Evolutionary conservation across 257 asterid genomes (phyloP), one percentile per base, ranked within the genome.

Genomic region (Verbena officinalis): DNA sequence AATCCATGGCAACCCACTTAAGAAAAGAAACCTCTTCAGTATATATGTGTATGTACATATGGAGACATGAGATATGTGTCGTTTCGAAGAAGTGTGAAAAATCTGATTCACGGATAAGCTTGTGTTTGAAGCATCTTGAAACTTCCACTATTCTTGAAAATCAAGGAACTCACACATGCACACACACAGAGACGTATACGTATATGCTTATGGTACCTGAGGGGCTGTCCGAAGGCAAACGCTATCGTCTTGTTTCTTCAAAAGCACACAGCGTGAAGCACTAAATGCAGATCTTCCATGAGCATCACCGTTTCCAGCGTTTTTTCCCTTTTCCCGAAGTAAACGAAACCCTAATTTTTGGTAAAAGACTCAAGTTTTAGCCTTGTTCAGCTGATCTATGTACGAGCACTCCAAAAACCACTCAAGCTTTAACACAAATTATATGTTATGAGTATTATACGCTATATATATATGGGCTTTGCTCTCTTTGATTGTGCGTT

Each of bases 211-310:
- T 33, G 33, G 2, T 48, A 76, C 75, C 79, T 82, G 82, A 39
- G 61, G 71, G 51, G 64, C 42, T 53, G 69, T 62, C 50, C 11
- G 71, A 66, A 62, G 63, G 81, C 80, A 67, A 67, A 76, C 55
- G 69, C 21, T 68, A 75, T 52, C 77, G 77, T 71, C 62, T 65
- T 77, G 81, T 75, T 75, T 75, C 78, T 81, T 88, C 90, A 84
- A 45, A 73, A 74, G 77, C 79, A 71, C 75, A 73, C 81, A 76
- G 95, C 88, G 85, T 78, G 79, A 81, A 88, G 86, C 89, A 88
- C 84, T 65, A 86, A 79, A 77, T 78, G 39, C 81, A 84, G 81
- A 83, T 82, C 87, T 80, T 77, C 86, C 90, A 77, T 80, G 76
- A 58, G 57, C 59, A 31, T 60, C 62, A 39, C 67, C 62, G 68